Evolutionary conservation across 2,329 filamentous ascomycete species (phyloP).

Genomic region (Arthrobotrys sinensis): DNA sequence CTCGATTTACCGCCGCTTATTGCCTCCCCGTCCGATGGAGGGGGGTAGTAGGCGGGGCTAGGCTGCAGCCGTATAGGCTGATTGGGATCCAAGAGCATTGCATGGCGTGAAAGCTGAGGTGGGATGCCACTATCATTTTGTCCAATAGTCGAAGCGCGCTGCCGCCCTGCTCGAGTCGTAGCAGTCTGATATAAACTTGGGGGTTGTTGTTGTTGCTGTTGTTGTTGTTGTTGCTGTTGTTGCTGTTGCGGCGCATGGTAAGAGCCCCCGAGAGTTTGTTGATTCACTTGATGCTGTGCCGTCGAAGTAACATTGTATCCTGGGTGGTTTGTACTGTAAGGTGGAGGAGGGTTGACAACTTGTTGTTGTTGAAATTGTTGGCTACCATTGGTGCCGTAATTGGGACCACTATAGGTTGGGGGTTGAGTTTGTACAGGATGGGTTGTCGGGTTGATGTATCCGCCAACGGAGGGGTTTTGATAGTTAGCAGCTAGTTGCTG

Average conservation of each 20-base stretch:
- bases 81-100: constrained; percentile 94
- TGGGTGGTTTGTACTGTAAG: constrained; percentile 35
- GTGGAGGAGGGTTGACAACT: constrained; percentile 50
- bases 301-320: constrained; percentile 38
- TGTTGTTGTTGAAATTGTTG: constrained; percentile 62
- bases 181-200: constrained; percentile 81
- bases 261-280: constrained; percentile 31
- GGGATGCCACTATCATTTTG: constrained; percentile 94
- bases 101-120: constrained; percentile 91
- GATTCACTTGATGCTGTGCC: constrained; percentile 28
- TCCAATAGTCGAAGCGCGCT: constrained; percentile 96
- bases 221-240: too few relatives aligned
- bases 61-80: constrained; percentile 94
- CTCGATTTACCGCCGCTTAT: constrained; percentile 75
- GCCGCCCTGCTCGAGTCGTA: constrained; percentile 83
- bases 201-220: constrained; percentile 68
- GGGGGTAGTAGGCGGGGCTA: constrained; percentile 96
- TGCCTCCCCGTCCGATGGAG: constrained; percentile 87
- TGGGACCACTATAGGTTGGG: constrained; percentile 58
- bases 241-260: constrained; percentile 70
- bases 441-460: constrained; percentile 25
- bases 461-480: constrained; percentile 57
- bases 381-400: constrained; percentile 65
- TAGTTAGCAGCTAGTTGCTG: constrained; percentile 44
- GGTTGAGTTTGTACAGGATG: constrained; percentile 47